Conservation (phyloP, 2,329 filamentous ascomycete species). For the Penicillium palitans region DNA sequence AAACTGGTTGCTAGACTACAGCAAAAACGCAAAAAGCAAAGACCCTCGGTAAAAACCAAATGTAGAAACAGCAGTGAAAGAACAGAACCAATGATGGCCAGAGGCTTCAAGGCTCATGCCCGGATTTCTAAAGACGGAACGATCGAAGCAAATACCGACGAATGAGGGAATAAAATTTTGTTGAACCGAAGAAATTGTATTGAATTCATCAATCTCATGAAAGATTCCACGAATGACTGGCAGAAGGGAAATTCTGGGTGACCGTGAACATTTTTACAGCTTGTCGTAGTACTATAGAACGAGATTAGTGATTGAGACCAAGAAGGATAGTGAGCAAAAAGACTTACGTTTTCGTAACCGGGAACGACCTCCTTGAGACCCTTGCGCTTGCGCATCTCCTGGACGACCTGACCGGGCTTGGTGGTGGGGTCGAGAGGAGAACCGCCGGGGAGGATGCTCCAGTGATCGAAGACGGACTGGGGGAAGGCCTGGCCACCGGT, state of each 20-base stretch:
- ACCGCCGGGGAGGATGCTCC: slow-evolving; percentile 93
- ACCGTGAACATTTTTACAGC: slow-evolving; percentile 67
- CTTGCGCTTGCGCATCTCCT: slow-evolving; percentile 97
- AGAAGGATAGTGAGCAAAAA: background rate
- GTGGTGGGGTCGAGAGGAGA: slow-evolving; percentile 79
- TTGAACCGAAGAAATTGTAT: slow-evolving; percentile 37
- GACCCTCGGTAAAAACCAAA: slow-evolving; percentile 19
- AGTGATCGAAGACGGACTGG: slow-evolving; percentile 98
- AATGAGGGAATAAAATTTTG: slow-evolving; percentile 31
- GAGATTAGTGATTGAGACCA: slow-evolving; percentile 20
- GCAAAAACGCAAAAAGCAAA: slow-evolving; percentile 22
- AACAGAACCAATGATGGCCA: slow-evolving; percentile 15
- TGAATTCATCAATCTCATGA: slow-evolving; percentile 48
- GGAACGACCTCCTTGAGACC: slow-evolving; percentile 97
- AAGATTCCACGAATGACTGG: slow-evolving; percentile 38
- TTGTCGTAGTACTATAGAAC: slow-evolving; percentile 89
- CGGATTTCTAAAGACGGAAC: slow-evolving; percentile 31
- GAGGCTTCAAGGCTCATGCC: slow-evolving; percentile 11
- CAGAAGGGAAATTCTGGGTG: slow-evolving; percentile 44
- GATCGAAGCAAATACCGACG: slow-evolving; percentile 25
- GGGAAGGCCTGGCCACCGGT: slow-evolving; percentile 99
- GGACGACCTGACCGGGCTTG: slow-evolving; percentile 80
- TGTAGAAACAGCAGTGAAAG: slow-evolving; percentile 27
- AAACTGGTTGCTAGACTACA: slow-evolving; percentile 31
- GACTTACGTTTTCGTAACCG: slow-evolving; percentile 90